Base-by-base conservation (phyloP, 1,284 basidiomycete genomes). In the Malassezia dermatis region DNA sequence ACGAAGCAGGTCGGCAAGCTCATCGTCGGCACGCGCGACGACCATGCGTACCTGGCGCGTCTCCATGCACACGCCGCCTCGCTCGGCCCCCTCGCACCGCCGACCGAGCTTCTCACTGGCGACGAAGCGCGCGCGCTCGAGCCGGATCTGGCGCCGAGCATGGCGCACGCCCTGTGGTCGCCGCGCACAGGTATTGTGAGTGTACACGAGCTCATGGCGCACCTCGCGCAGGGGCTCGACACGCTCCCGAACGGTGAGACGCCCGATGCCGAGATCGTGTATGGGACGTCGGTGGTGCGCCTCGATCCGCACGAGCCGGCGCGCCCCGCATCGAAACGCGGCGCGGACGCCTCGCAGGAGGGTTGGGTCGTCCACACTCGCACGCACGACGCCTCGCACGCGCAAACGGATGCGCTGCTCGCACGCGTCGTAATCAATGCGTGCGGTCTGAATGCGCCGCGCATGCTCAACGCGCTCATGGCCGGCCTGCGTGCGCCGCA, bases 141-240 rank as follows among this genome's bases (percentile, higher is more conserved):
- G 73, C 90, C 91, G 0, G 81, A 87, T 64, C 78, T 98, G 1
- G 85, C 86, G 0, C 66, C 75, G 2, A 78, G 83, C 40, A 86
- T 95, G 50, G 78, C 78, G 0, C 81, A 80, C 12, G 89, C 89
- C 0, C 75, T 98, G 19, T 83, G 84, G 76, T 88, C 85, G 56
- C 84, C 87, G 3, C 82, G 85, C 64, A 95, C 93, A 0, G 93
- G 93, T 1, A 94, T 98, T 59, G 77, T 98, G 2, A 86, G 91
- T 73, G 87, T 86, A 0, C 89, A 93, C 77, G 76, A 82, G 4
- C 60, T 77, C 28, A 87, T 90, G 81, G 80, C 83, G 62, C 84
- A 81, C 58, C 78, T 95, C 32, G 87, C 88, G 71, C 80, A 79
- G 61, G 87, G 91, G 49, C 83, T 95, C 48, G 75, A 76, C 8